These are phyloP conservation scores for Diaporthe velutina DNA, from an alignment of 2,329 filamentous ascomycete genomes.

Conservation along the genomic window DNA sequence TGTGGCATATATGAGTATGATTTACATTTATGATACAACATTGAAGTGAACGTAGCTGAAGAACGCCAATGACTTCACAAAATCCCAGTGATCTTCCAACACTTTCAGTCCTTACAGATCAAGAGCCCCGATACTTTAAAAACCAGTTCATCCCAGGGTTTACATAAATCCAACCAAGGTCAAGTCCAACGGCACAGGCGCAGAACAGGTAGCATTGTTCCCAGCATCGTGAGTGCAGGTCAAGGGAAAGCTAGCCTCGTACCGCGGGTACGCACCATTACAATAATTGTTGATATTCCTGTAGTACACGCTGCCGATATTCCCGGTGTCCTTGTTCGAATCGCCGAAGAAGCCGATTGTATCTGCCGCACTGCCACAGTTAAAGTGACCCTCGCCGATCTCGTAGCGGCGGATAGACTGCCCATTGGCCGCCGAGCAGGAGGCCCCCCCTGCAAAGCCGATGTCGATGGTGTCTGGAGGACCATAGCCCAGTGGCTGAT, in stretches of 20 bases:
- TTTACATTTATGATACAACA: too few relatives aligned
- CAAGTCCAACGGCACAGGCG: constrained; percentile 32
- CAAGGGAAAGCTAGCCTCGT: constrained; percentile 32
- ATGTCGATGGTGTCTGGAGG: constrained; percentile 24
- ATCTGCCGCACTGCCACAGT: constrained; percentile 27
- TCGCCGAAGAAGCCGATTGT: constrained; percentile 29
- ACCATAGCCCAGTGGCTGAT: constrained; percentile 29
- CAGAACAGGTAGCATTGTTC: constrained; percentile 35
- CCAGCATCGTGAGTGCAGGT: constrained; percentile 32
- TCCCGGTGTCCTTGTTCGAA: constrained; percentile 29
- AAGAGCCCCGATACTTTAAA: too few relatives aligned
- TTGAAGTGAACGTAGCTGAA: too few relatives aligned
- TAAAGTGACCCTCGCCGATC: constrained; percentile 33
- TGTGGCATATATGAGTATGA: too few relatives aligned
- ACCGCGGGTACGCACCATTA: constrained; percentile 12
- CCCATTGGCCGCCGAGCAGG: constrained; percentile 6
- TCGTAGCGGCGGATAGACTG: constrained; percentile 6
- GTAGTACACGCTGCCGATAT: constrained; percentile 31
- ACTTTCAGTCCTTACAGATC: too few relatives aligned
- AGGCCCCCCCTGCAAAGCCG: background rate
- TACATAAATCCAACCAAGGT: constrained; percentile 18
- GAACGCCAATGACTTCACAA: too few relatives aligned
- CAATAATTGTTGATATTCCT: background rate
- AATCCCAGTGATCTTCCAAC: too few relatives aligned
- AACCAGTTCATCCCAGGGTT: too few relatives aligned